These are phyloP conservation scores for Penicilliopsis zonata DNA, from an alignment of 495 filamentous ascomycete genomes.

Conservation along the genomic window DNA sequence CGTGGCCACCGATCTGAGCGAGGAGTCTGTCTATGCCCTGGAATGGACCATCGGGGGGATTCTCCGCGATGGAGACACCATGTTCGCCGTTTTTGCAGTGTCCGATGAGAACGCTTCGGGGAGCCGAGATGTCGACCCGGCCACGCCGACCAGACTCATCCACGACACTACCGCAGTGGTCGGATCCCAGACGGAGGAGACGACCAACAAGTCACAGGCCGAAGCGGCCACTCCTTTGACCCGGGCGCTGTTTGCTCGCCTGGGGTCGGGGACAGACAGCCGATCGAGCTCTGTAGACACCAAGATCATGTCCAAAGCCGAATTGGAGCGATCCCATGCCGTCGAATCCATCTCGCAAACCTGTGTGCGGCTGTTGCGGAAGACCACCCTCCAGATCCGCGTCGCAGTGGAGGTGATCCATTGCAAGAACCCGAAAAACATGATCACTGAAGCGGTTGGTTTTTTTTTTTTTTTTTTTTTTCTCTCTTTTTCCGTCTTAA, in stretches of 20 bases:
- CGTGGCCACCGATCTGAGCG: conserved; percentile 83
- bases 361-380: conserved; percentile 72
- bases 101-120: conserved; percentile 61
- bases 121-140: conserved; percentile 15
- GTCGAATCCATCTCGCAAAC: conserved; percentile 65
- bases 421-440: conserved; percentile 86
- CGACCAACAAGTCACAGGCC: conserved; percentile 15
- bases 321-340: conserved; percentile 67
- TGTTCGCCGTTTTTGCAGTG: conserved; percentile 82
- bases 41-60: conserved; percentile 97
- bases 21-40: conserved; percentile 85
- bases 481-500: conserved; percentile 1
- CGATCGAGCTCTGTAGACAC: conserved; percentile 29
- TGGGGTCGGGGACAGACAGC: conserved; percentile 29
- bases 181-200: conserved; percentile 38
- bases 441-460: conserved; percentile 68
- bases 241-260: conserved; percentile 22
- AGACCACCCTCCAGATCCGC: conserved; percentile 81
- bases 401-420: conserved; percentile 93
- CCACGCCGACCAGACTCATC: conserved; percentile 44
- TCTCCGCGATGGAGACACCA: conserved; percentile 87
- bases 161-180: conserved; percentile 55
- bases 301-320: conserved; percentile 41
- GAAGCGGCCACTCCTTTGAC: conserved; percentile 13
- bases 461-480: too few relatives aligned